phyloP scores from a whole-genome alignment of 1,284 basidiomycete genomes.

The Rhizopogon hawkerae region DNA sequence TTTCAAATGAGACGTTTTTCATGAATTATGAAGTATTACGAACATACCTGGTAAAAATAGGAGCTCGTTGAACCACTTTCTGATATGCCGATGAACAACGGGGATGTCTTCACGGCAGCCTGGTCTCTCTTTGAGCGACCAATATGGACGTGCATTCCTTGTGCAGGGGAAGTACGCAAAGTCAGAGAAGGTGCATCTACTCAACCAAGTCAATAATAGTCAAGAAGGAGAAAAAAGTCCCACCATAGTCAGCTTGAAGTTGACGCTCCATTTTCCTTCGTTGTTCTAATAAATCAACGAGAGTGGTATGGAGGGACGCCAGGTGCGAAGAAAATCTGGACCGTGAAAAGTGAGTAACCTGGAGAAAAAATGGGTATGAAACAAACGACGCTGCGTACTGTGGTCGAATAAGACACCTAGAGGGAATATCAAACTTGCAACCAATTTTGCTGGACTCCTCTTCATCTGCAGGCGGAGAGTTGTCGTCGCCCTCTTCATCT shows the following conservation, averaged over 20 bases:
- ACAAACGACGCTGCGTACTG: conserved; percentile 38
- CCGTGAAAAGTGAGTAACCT: conserved; percentile 1
- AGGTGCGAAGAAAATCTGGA: conserved; percentile 58
- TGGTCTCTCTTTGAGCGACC: conserved; percentile 53
- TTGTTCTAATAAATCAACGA: conserved; percentile 38
- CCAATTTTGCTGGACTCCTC: conserved; percentile 12
- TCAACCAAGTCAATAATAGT: conserved; percentile 5
- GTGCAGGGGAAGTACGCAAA: conserved; percentile 55
- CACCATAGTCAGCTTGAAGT: conserved; percentile 51
- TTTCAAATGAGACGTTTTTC: conserved; percentile 14
- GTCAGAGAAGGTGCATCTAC: conserved; percentile 64
- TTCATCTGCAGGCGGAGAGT: conserved; percentile 15
- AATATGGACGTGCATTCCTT: conserved; percentile 71
- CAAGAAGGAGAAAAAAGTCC: conserved; percentile 10
- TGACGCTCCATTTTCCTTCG: conserved; percentile 47
- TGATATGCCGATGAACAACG: conserved; percentile 48
- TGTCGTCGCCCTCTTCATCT: conserved; percentile 21
- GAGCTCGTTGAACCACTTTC: conserved; percentile 59
- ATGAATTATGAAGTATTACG: not conserved
- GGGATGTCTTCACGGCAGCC: conserved; percentile 36
- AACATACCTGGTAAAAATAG: conserved; percentile 60
- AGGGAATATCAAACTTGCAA: conserved; percentile 11
- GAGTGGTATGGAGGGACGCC: conserved; percentile 40
- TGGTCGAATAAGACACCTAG: conserved; percentile 63
- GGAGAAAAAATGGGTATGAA: not conserved